Conservation (phyloP, 2,329 filamentous ascomycete genomes). For the Pseudocercospora fuligena region DNA sequence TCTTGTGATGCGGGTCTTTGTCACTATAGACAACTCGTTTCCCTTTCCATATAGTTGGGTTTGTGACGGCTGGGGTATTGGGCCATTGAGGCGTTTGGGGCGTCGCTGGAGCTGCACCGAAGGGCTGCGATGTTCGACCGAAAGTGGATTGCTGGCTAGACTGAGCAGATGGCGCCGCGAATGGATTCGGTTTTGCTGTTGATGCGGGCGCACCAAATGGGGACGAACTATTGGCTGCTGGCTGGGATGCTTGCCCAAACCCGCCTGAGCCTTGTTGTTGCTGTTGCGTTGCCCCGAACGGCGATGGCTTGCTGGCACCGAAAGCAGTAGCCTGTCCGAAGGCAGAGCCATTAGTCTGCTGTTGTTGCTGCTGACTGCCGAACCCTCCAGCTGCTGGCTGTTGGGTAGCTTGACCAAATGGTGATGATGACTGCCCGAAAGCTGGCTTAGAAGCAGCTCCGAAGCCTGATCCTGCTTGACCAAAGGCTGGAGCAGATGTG, state of each 20-base stretch:
- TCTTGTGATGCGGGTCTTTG: slow-evolving; percentile 9
- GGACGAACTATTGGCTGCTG: slow-evolving; percentile 12
- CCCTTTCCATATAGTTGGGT: slow-evolving; percentile 12
- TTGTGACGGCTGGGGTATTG: background rate
- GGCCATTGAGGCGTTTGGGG: background rate
- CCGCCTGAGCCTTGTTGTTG: slow-evolving; percentile 17
- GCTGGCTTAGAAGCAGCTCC: slow-evolving; percentile 11
- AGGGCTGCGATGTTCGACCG: background rate
- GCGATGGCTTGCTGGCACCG: slow-evolving; percentile 35
- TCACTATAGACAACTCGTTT: slow-evolving; percentile 10
- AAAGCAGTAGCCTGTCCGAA: slow-evolving; percentile 32
- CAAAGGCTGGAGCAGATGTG: slow-evolving; percentile 14
- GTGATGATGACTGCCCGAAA: slow-evolving; percentile 1
- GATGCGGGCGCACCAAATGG: slow-evolving; percentile 25
- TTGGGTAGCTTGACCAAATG: slow-evolving; percentile 2
- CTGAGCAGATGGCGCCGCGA: slow-evolving; percentile 18
- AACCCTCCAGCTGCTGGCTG: slow-evolving; percentile 8
- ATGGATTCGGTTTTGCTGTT: slow-evolving; percentile 24
- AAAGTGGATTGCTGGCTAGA: slow-evolving; percentile 2
- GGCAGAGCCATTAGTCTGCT: slow-evolving; percentile 15
- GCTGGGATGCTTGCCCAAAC: background rate
- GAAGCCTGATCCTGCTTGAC: slow-evolving; percentile 11
- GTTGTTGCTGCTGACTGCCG: slow-evolving; percentile 16
- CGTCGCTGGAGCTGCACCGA: background rate
- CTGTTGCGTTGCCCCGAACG: slow-evolving; percentile 48